phyloP scores from a whole-genome alignment of 192 early-diverging fungal genomes.

The Backusella sp. region DNA sequence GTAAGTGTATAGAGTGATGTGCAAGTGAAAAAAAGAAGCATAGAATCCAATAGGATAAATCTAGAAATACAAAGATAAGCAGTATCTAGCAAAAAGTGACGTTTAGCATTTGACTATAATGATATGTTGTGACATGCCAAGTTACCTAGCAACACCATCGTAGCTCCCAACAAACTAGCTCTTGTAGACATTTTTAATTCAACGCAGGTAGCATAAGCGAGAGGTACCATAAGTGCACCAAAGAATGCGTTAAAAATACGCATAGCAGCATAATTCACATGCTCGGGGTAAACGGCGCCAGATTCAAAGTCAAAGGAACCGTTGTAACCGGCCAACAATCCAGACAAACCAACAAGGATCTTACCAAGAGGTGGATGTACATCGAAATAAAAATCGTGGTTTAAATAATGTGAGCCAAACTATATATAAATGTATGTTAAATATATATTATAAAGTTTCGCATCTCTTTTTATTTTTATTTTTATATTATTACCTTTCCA shows the following conservation, averaged over 20 bases:
- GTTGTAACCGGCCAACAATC: constrained; percentile 79
- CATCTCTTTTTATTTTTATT: neutral
- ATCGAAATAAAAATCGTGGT: constrained; percentile 94
- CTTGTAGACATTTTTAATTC: constrained; percentile 68
- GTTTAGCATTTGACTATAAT: constrained; percentile 41
- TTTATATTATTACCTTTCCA: constrained; percentile 43
- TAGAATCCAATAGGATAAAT: constrained; percentile 93
- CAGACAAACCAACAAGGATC: constrained; percentile 91
- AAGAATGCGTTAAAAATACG: constrained; percentile 84
- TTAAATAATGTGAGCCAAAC: constrained; percentile 94
- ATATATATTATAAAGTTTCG: neutral
- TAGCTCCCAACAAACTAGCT: constrained; percentile 70
- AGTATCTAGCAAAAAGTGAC: constrained; percentile 60
- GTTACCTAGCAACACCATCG: constrained; percentile 77
- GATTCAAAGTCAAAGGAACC: constrained; percentile 86
- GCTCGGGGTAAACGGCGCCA: constrained; percentile 70
- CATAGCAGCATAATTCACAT: constrained; percentile 90
- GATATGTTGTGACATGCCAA: neutral
- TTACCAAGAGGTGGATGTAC: constrained; percentile 98
- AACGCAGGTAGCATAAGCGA: constrained; percentile 85
- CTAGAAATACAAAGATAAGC: constrained; percentile 76
- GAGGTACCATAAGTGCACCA: constrained; percentile 83
- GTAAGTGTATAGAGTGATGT: constrained; percentile 67
- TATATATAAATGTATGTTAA: constrained; percentile 49
- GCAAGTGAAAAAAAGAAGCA: constrained; percentile 89